Conservation (phyloP, 306 rosid species). For the Vachellia pachyceras region DNA sequence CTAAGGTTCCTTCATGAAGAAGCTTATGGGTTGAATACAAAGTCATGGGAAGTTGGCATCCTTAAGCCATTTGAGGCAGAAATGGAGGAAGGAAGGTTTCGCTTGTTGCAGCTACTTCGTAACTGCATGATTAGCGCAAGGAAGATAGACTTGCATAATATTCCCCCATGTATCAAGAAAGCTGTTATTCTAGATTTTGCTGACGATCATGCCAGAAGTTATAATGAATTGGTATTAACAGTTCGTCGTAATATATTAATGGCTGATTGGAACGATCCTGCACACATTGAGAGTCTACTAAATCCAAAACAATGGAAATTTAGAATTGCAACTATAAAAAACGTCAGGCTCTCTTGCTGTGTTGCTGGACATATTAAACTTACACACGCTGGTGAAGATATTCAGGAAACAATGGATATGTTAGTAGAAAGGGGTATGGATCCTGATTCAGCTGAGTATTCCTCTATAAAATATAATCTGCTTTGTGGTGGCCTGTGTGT, state of each 20-base stretch:
- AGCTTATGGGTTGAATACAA: slow-evolving; percentile 84
- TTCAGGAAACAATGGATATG: slow-evolving; percentile 96
- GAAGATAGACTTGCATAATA: slow-evolving; percentile 74
- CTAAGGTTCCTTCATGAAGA: slow-evolving; percentile 95
- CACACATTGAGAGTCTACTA: slow-evolving; percentile 93
- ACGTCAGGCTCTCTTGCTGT: slow-evolving; percentile 93
- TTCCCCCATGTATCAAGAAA: slow-evolving; percentile 92
- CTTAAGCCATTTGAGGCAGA: slow-evolving; percentile 96
- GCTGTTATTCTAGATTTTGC: slow-evolving; percentile 69
- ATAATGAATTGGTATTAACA: slow-evolving; percentile 89
- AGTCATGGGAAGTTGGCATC: slow-evolving; percentile 95
- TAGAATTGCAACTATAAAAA: slow-evolving; percentile 73
- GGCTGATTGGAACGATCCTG: slow-evolving; percentile 99
- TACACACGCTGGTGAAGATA: slow-evolving; percentile 94
- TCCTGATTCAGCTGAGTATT: slow-evolving; percentile 73
- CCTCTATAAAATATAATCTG: slow-evolving; percentile 69
- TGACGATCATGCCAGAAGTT: slow-evolving; percentile 87
- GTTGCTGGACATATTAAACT: slow-evolving; percentile 98
- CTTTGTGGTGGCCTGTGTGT: slow-evolving; percentile 76
- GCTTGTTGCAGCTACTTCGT: slow-evolving; percentile 74
- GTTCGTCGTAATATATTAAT: slow-evolving; percentile 89
- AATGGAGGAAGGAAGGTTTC: slow-evolving; percentile 94
- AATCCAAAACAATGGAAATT: slow-evolving; percentile 94
- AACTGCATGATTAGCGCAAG: slow-evolving; percentile 95
- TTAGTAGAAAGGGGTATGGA: slow-evolving; percentile 76